Conservation (phyloP, 2,329 filamentous ascomycete genomes). For the Drechslerella dactyloides region DNA sequence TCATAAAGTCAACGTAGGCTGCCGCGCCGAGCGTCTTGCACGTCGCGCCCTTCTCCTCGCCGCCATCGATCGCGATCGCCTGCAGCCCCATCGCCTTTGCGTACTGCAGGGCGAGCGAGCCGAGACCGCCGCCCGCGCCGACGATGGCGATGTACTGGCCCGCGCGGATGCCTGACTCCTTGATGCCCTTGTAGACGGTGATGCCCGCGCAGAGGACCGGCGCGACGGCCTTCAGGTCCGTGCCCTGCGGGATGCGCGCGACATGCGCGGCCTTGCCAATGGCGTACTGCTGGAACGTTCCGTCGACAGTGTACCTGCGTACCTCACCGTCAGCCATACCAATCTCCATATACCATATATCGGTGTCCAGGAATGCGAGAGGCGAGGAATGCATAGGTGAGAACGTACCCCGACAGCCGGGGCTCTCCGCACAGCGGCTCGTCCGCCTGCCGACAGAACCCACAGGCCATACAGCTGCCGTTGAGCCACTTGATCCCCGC, state of each 20-base stretch:
- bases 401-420: constrained; percentile 76
- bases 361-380: not conserved
- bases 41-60: constrained; percentile 78
- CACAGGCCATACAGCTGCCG: constrained; percentile 80
- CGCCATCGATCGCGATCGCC: constrained; percentile 80
- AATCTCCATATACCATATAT: not conserved
- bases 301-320: constrained; percentile 72
- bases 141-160: constrained; percentile 84
- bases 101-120: constrained; percentile 71
- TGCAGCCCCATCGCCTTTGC: constrained; percentile 87
- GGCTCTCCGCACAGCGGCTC: constrained; percentile 82
- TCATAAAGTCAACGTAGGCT: constrained; percentile 80
- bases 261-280: constrained; percentile 86
- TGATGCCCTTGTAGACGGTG: constrained; percentile 89
- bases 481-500: constrained; percentile 95
- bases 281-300: constrained; percentile 90
- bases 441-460: constrained; percentile 72
- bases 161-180: constrained; percentile 76
- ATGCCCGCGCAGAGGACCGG: constrained; percentile 84
- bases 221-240: constrained; percentile 75
- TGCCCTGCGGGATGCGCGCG: constrained; percentile 78
- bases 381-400: not conserved
- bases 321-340: not conserved
- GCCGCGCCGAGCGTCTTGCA: constrained; percentile 73
- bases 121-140: constrained; percentile 83